phyloP scores from a whole-genome alignment of 179 eudicot species.

The Vitellaria paradoxa region DNA sequence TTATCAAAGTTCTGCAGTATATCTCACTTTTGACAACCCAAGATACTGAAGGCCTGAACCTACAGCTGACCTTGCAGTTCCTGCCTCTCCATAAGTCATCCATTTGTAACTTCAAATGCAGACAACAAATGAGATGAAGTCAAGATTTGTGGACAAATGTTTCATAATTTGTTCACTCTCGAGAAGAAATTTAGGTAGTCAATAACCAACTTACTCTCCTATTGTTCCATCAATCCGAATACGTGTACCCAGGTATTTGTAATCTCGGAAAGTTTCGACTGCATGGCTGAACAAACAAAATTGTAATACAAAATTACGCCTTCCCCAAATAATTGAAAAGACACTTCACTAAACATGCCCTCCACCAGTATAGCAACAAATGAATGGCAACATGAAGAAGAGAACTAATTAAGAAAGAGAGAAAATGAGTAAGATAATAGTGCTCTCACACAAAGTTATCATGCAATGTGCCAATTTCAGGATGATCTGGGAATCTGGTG shows the following conservation, averaged over 20 bases:
- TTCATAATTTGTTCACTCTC: slow-evolving; percentile 1
- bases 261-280: slow-evolving; percentile 70
- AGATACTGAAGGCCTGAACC: slow-evolving; percentile 81
- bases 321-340: slow-evolving; percentile 5
- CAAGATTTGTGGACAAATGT: slow-evolving; percentile 4
- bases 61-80: slow-evolving; percentile 75
- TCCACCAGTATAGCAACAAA: neutral
- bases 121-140: slow-evolving; percentile 15
- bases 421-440: slow-evolving; percentile 12
- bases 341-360: neutral
- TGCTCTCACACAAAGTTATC: slow-evolving; percentile 86
- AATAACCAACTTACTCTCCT: slow-evolving; percentile 76
- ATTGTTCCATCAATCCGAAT: slow-evolving; percentile 88
- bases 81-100: slow-evolving; percentile 96
- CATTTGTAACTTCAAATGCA: slow-evolving; percentile 79
- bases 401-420: neutral
- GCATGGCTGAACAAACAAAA: slow-evolving; percentile 59
- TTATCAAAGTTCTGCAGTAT: neutral
- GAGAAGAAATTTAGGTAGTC: slow-evolving; percentile 4
- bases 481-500: slow-evolving; percentile 70
- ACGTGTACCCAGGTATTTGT: slow-evolving; percentile 92
- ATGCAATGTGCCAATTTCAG: slow-evolving; percentile 87
- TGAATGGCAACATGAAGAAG: neutral
- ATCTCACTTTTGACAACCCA: slow-evolving; percentile 73
- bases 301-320: neutral